Evolutionary conservation across 2,329 filamentous ascomycete species (phyloP), one percentile per base, ranked within the genome.

Genomic region (Pseudogymnoascus sp.): DNA sequence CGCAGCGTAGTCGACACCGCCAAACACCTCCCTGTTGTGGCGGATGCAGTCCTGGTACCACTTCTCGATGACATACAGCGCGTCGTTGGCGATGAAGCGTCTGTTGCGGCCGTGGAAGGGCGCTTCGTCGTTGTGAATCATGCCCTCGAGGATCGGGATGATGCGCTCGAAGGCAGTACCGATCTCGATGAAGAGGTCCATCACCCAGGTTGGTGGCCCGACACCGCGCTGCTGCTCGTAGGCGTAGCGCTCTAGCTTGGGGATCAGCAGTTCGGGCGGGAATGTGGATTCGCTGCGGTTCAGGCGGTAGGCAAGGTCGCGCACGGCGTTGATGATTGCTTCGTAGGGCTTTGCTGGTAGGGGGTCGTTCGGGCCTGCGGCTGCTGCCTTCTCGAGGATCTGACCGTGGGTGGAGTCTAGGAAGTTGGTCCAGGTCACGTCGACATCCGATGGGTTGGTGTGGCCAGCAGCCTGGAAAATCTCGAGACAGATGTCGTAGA

Each of bases 381-480:
- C 75, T 19, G 85, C 81, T 29, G 81, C 77, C 29, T 29, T 33
- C 10, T 61, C 26, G 4, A 23, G 23, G 7, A 68, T 66, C 19
- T 67, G 65, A 9, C n/a, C 68, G 71, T 93, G 89, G 5, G 87
- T 85, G 67, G 87, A 83, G 64, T 90, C 83, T 66, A 99, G 86
- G 19, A 97, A 81, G 69, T 88, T 88, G 71, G 87, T 82, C 95
- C 95, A 99, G 3, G 91, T 96, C 42, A 87, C 82, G 62, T 84
- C 83, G 70, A 99, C 95, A 66, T 95, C 90, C 44, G 90, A 87
- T 1, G 91, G 82, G 71, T 93, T 96, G 70, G 93, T 89, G 78
- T 96, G 91, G 75, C 97, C 92, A 53, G 93, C 93, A 1, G 89
- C 85, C 74, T 96, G 89, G 79, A 93, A 97, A 71, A 99, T 96